Percentiles rank a stretch among this genome's conserved stretches.
phyloP scores from a whole-genome alignment of 441 rosid species.

The Gossypium trilobum region DNA sequence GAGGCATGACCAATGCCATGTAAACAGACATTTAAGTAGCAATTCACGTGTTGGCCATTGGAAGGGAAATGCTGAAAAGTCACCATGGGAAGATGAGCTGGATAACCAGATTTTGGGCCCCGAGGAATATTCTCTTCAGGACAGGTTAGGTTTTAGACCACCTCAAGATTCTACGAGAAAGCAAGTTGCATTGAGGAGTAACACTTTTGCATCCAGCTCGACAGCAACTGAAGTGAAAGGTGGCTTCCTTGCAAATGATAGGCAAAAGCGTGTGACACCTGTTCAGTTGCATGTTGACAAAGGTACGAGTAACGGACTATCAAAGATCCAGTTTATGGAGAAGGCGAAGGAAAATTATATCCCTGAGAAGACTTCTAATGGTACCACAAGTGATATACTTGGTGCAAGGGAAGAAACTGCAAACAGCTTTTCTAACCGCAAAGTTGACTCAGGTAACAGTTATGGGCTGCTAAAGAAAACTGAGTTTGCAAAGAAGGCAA shows the following conservation, averaged over 20 bases:
- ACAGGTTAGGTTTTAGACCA: constrained; percentile 24
- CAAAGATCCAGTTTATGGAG: constrained; percentile 18
- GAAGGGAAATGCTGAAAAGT: constrained; percentile 22
- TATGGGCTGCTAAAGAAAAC: constrained; percentile 21
- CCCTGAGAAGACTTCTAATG: constrained; percentile 16
- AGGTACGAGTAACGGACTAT: constrained; percentile 24
- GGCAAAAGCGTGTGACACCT: constrained; percentile 52
- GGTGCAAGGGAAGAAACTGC: constrained; percentile 25
- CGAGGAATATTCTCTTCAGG: constrained; percentile 31
- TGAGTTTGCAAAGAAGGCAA: constrained; percentile 20
- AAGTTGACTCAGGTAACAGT: constrained; percentile 29
- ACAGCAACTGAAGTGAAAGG: constrained; percentile 39
- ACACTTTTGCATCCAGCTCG: constrained; percentile 39
- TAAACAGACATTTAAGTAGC: constrained; percentile 21
- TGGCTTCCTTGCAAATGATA: constrained; percentile 25
- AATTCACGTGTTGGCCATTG: constrained; percentile 11
- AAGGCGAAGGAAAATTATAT: constrained; percentile 23
- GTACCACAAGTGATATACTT: constrained; percentile 5
- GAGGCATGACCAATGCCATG: constrained; percentile 20
- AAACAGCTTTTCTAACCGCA: constrained; percentile 23
- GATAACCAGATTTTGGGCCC: constrained; percentile 19
- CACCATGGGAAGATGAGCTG: constrained; percentile 25
- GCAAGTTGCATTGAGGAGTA: constrained; percentile 44
- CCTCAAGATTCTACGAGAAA: constrained; percentile 34
- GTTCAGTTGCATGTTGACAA: constrained; percentile 40